Evolutionary conservation across 495 filamentous ascomycete species (phyloP).

Genomic region (Saxophila tyrrhenica): DNA sequence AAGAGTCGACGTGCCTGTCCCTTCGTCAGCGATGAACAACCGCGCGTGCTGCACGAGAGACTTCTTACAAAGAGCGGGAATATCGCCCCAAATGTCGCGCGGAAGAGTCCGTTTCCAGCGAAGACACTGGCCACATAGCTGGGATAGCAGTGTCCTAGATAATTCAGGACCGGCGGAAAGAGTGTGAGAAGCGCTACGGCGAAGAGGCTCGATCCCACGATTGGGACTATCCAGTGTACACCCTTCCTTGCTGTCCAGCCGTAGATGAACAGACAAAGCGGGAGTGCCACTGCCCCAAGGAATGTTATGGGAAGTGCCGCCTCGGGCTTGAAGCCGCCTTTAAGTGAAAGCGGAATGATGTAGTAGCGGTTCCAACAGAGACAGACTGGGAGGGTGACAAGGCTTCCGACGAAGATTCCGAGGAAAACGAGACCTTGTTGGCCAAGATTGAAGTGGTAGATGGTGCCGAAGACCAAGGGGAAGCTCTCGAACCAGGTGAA

Average conservation of each 20-base stretch:
- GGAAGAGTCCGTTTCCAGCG: slow-evolving; percentile 38
- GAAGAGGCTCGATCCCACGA: slow-evolving; percentile 12
- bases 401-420: slow-evolving; percentile 21
- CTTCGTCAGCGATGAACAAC: background rate
- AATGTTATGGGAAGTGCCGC: slow-evolving; percentile 17
- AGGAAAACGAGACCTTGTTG: slow-evolving; percentile 24
- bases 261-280: slow-evolving; percentile 22
- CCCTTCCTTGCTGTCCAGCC: slow-evolving; percentile 22
- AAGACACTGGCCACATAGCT: slow-evolving; percentile 35
- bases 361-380: slow-evolving; percentile 7
- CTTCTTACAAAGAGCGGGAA: slow-evolving; percentile 36
- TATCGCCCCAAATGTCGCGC: slow-evolving; percentile 34
- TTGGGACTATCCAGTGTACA: slow-evolving; percentile 24
- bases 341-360: background rate
- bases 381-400: slow-evolving; percentile 9
- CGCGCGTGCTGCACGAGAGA: background rate
- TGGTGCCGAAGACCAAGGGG: slow-evolving; percentile 24
- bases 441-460: slow-evolving; percentile 25
- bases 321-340: slow-evolving; percentile 21
- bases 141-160: slow-evolving; percentile 54
- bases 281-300: slow-evolving; percentile 9
- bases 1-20: slow-evolving; percentile 5
- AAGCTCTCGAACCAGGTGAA: slow-evolving; percentile 30
- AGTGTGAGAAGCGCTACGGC: slow-evolving; percentile 15
- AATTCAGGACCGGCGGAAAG: slow-evolving; percentile 52